These are phyloP conservation scores for Catunica adiposa DNA, from an alignment of 2,329 filamentous ascomycete genomes.

Conservation along the genomic window DNA sequence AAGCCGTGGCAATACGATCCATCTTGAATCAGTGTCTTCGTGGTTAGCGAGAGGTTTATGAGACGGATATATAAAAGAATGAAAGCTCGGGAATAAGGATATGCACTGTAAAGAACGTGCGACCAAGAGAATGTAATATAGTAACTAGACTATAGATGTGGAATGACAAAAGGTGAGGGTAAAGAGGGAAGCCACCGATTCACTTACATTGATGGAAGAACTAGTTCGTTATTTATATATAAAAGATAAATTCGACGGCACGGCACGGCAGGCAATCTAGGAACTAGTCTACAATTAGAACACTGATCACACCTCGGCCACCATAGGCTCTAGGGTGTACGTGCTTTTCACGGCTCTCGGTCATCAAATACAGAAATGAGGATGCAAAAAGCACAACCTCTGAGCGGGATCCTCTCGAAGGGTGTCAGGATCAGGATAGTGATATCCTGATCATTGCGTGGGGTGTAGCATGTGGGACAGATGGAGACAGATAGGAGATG, in stretches of 20 bases:
- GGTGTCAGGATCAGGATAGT: not conserved
- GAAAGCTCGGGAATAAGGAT: not conserved
- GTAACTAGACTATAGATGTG: too few relatives aligned
- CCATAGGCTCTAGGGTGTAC: not conserved
- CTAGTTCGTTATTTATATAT: not conserved
- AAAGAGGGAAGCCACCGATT: not conserved
- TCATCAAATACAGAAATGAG: too few relatives aligned
- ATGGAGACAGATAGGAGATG: too few relatives aligned
- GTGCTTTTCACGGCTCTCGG: too few relatives aligned
- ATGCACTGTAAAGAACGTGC: too few relatives aligned
- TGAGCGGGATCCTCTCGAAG: not conserved
- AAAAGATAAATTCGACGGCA: not conserved
- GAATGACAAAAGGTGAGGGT: not conserved
- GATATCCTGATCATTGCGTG: not conserved
- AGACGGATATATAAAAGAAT: not conserved
- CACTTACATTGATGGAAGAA: not conserved
- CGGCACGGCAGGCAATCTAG: not conserved
- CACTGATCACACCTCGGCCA: not conserved
- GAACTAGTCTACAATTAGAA: slow-evolving; percentile 1
- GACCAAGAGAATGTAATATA: too few relatives aligned
- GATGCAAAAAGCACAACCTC: not conserved
- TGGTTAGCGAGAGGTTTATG: not conserved
- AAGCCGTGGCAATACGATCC: slow-evolving; percentile 7
- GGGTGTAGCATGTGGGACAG: too few relatives aligned
- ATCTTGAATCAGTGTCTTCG: slow-evolving; percentile 9